Conservation (phyloP, 345 rosid species). For the Eucalyptus regnans region DNA sequence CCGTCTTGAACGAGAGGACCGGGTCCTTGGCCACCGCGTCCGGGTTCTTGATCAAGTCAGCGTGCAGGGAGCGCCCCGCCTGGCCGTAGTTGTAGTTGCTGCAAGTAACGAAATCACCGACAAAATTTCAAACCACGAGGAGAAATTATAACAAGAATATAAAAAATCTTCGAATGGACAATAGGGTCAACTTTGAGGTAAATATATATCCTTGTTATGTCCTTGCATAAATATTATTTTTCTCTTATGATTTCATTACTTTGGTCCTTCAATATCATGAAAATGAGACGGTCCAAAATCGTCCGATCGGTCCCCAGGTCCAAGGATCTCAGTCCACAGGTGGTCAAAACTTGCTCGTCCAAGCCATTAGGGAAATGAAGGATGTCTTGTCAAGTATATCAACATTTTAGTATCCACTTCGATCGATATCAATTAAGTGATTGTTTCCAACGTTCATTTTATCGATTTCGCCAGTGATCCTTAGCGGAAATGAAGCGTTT, state of each 20-base stretch:
- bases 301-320: background rate
- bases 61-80: slow-evolving; percentile 5
- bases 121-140: background rate
- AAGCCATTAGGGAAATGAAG: background rate
- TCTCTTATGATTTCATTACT: background rate
- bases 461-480: background rate
- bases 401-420: background rate
- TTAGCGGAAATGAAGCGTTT: background rate
- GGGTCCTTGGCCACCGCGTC: slow-evolving; percentile 6
- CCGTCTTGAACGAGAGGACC: slow-evolving; percentile 11
- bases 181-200: background rate
- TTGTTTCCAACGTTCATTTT: background rate
- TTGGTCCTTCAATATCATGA: background rate
- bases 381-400: background rate
- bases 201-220: background rate
- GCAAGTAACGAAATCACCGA: background rate
- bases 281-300: background rate
- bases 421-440: background rate
- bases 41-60: background rate
- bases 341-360: background rate
- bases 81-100: slow-evolving; percentile 24
- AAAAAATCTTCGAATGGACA: background rate
- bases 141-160: background rate
- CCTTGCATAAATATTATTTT: background rate
- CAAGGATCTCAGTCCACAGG: background rate